Conservation (phyloP, 495 filamentous ascomycete genomes). For the Neurospora intermedia region DNA sequence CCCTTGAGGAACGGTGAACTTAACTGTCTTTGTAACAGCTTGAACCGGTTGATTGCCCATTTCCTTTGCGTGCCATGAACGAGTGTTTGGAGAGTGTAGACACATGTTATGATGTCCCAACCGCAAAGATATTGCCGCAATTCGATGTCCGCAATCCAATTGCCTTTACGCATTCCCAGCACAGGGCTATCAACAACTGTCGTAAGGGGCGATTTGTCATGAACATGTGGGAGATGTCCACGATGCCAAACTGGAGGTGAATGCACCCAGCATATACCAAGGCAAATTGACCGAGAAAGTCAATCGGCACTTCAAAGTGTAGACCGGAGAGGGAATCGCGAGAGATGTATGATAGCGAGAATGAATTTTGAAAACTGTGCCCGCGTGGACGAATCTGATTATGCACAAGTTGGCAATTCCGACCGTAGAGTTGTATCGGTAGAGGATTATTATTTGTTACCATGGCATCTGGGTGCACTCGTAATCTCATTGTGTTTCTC, state of each 20-base stretch:
- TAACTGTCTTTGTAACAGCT: neutral
- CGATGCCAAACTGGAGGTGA: neutral
- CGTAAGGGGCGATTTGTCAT: neutral
- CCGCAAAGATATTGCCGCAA: neutral
- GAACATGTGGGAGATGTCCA: neutral
- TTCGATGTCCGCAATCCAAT: neutral
- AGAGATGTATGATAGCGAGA: neutral
- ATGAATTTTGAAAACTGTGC: neutral
- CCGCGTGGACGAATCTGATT: neutral
- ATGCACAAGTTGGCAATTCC: neutral
- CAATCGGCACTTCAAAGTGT: neutral
- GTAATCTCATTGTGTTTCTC: neutral
- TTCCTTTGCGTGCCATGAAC: neutral
- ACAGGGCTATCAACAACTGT: neutral
- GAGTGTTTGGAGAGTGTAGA: neutral
- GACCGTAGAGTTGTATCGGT: neutral
- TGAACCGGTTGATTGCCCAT: neutral
- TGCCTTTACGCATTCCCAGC: neutral
- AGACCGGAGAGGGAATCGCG: neutral
- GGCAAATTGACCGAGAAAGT: neutral
- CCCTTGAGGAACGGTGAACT: neutral
- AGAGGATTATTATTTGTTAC: neutral
- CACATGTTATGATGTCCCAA: neutral
- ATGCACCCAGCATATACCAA: neutral
- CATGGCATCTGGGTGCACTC: neutral